These are phyloP conservation scores for Taxawa tesnikishii DNA, from an alignment of 2,329 filamentous ascomycete species.

Conservation along the genomic window DNA sequence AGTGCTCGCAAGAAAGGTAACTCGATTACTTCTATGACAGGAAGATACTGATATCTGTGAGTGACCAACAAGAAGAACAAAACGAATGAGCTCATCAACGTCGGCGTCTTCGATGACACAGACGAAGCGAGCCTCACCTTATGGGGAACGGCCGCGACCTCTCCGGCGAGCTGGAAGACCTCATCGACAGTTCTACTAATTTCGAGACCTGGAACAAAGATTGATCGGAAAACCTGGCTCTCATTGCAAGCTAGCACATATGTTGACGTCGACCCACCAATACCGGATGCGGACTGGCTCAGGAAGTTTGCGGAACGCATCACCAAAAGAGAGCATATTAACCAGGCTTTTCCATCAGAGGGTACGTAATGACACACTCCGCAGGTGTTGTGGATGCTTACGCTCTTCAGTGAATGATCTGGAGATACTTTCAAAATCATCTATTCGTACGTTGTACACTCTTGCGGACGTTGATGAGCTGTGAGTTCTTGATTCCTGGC, in stretches of 20 bases:
- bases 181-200: constrained; percentile 40
- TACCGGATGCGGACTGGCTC: constrained; percentile 42
- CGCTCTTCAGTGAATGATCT: background rate
- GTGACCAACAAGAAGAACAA: constrained; percentile 36
- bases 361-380: background rate
- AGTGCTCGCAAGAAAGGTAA: constrained; percentile 38
- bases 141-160: constrained; percentile 36
- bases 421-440: background rate
- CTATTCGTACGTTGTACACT: constrained; percentile 25
- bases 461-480: constrained; percentile 31
- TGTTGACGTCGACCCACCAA: constrained; percentile 43
- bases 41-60: no score
- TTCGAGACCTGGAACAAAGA: constrained; percentile 29
- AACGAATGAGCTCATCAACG: constrained; percentile 33
- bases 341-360: constrained; percentile 32
- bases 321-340: constrained; percentile 37
- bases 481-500: no score
- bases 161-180: constrained; percentile 30
- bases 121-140: constrained; percentile 40
- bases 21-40: background rate
- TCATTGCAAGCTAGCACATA: constrained; percentile 31
- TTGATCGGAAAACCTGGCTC: constrained; percentile 11
- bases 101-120: constrained; percentile 47
- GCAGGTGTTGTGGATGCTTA: background rate
- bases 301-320: constrained; percentile 35